Evolutionary conservation across 1,139 yeast species (phyloP), one percentile per base, ranked within the genome.

Genomic region (Geotrichum aggregatum): DNA sequence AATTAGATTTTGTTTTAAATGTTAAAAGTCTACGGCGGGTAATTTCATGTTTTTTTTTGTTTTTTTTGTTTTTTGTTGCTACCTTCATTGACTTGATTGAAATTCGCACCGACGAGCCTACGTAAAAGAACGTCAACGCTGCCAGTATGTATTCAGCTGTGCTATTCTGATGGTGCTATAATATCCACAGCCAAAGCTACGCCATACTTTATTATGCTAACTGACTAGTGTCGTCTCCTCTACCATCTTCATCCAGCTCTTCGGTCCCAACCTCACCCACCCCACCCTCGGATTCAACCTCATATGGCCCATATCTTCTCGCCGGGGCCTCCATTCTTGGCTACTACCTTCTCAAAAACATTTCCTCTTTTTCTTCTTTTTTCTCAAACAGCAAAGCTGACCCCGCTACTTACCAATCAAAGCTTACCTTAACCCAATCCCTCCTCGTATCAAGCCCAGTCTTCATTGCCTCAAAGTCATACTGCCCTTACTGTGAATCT

Each of bases 401-500:
- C 28, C 24, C 6, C 3, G 35, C 45, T 22, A n/a, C 18, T 5
- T 5, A 6, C 36, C 36, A 28, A 14, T 24, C 18, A 3, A 16
- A n/a, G 8, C 31, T 42, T 3, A 26, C 5, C 36, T 3, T 8
- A 3, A 16, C 36, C 22, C 45, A 50, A 22, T 14, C 28, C 26
- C 24, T 33, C 11, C 24, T 46, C 26, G 24, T 19, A 16, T 30
- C 40, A 14, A 31, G 10, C 18, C 14, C 26, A 14, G 50, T 51
- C 21, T 31, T 51, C 24, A 44, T 51, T n/a, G 46, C 46, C 14
- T 39, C 47, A 38, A 51, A 51, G 48, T 26, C 47, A 14, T 42
- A 36, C 42, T 51, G 54, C 42, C 48, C 50, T 30, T 64, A 65
- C 62, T 67, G 71, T 61, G 54, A 49, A 24, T 62, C 63, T 26